Conservation (phyloP, 192 early-diverging fungal species). For the Allomyces macrogynus region DNA sequence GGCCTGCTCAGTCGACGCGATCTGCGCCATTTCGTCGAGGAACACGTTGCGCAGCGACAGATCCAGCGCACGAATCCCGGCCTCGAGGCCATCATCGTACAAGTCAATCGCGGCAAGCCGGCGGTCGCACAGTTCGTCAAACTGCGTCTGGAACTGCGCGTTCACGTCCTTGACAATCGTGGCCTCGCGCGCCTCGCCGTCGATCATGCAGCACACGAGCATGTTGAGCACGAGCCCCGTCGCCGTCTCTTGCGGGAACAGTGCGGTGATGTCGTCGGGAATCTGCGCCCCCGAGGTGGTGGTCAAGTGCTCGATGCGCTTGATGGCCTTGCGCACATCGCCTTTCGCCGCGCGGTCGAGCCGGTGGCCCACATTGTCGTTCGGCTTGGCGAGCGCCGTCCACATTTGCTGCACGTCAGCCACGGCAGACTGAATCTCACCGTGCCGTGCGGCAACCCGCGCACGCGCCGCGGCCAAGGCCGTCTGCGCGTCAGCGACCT, state of each 20-base stretch:
- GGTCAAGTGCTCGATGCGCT: background rate
- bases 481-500: background rate
- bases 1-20: background rate
- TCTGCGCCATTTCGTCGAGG: background rate
- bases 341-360: background rate
- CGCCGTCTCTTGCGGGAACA: background rate
- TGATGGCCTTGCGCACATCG: background rate
- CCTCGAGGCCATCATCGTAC: background rate
- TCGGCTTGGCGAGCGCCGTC: background rate
- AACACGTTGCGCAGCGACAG: background rate
- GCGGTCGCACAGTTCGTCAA: background rate
- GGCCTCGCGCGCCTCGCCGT: background rate
- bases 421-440: too few relatives aligned
- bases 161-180: background rate
- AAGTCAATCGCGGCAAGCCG: background rate
- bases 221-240: background rate
- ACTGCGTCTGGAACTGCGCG: background rate
- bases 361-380: background rate
- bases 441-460: background rate
- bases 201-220: background rate
- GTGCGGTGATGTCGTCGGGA: too few relatives aligned
- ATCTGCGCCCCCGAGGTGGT: background rate
- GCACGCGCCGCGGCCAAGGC: background rate
- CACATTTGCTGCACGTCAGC: background rate
- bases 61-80: background rate